Percentiles rank a stretch among this genome's conserved stretches.
Evolutionary conservation across 306 rosid genomes (phyloP).

Genomic region (Pyrus betulifolia): DNA sequence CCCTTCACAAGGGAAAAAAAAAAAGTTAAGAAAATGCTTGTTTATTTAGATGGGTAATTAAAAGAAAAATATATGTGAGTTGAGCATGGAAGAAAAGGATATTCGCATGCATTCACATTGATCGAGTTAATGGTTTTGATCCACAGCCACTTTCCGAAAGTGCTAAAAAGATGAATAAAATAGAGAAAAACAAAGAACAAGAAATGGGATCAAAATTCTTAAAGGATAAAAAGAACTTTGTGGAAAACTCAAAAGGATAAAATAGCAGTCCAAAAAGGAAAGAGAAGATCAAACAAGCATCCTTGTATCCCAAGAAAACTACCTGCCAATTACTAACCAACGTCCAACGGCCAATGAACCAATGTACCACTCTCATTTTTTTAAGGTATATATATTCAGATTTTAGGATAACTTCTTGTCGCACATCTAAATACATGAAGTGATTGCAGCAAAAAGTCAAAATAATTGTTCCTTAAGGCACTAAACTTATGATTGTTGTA

Average conservation of each 20-base stretch:
- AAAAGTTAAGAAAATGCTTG: background rate
- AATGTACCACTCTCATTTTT: background rate
- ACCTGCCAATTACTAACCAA: slow-evolving; percentile 51
- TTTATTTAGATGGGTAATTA: no score
- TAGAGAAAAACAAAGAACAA: background rate
- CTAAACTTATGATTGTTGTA: background rate
- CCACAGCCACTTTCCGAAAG: slow-evolving; percentile 40
- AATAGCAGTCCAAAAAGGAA: slow-evolving; percentile 42
- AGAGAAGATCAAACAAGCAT: slow-evolving; percentile 13
- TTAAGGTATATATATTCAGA: background rate
- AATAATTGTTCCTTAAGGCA: background rate
- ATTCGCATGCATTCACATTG: slow-evolving; percentile 12
- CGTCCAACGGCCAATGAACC: slow-evolving; percentile 1
- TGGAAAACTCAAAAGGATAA: slow-evolving; percentile 9
- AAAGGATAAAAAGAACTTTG: slow-evolving; percentile 25
- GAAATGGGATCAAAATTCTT: slow-evolving; percentile 33
- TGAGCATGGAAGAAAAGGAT: slow-evolving; percentile 42
- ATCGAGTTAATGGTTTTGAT: background rate
- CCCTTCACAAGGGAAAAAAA: background rate
- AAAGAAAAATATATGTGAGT: background rate
- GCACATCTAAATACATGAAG: background rate
- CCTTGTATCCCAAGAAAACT: slow-evolving; percentile 58
- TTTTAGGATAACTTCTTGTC: background rate
- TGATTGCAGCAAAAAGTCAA: background rate
- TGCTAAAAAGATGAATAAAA: background rate